Percentiles rank a stretch among this genome's conserved stretches.
Conservation (phyloP, 1,139 yeast species). For the Geotrichum armillariae region DNA sequence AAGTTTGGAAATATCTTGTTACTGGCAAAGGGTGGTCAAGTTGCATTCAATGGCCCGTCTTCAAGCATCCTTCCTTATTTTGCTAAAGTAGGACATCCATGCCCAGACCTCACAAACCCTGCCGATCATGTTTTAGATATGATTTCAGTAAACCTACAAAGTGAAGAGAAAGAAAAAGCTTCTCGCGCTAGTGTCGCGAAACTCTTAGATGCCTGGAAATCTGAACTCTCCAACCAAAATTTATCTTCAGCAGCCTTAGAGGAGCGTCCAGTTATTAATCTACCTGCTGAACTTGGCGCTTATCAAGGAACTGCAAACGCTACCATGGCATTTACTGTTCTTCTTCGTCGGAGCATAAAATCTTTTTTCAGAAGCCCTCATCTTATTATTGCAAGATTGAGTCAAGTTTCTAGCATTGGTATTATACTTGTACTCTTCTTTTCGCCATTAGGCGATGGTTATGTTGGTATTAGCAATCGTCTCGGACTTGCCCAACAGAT, state of each 20-base stretch:
- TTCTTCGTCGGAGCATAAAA: conserved; percentile 48
- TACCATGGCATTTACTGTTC: conserved; percentile 43
- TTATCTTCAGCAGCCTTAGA: background rate
- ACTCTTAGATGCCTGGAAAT: conserved; percentile 35
- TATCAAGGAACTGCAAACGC: conserved; percentile 36
- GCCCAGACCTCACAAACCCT: conserved; percentile 62
- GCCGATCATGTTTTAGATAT: conserved; percentile 76
- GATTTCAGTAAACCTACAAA: conserved; percentile 51
- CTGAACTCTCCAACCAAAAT: background rate
- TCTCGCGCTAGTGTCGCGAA: conserved; percentile 38
- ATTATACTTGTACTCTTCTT: conserved; percentile 67
- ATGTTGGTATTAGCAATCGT: conserved; percentile 62
- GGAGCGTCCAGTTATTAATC: background rate
- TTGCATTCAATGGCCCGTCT: conserved; percentile 56
- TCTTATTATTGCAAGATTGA: conserved; percentile 62
- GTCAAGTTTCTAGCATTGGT: conserved; percentile 66
- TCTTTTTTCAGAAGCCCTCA: conserved; percentile 63
- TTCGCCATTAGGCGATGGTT: conserved; percentile 62
- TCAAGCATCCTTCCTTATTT: conserved; percentile 48
- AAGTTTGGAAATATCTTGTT: conserved; percentile 67
- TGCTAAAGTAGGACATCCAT: conserved; percentile 47
- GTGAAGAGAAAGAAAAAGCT: conserved; percentile 40
- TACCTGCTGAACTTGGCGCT: conserved; percentile 25
- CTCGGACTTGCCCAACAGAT: conserved; percentile 77
- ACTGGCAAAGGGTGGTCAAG: conserved; percentile 70